Evolutionary conservation across 2,329 filamentous ascomycete species (phyloP).

Genomic region (Apiospora kogelbergensis): DNA sequence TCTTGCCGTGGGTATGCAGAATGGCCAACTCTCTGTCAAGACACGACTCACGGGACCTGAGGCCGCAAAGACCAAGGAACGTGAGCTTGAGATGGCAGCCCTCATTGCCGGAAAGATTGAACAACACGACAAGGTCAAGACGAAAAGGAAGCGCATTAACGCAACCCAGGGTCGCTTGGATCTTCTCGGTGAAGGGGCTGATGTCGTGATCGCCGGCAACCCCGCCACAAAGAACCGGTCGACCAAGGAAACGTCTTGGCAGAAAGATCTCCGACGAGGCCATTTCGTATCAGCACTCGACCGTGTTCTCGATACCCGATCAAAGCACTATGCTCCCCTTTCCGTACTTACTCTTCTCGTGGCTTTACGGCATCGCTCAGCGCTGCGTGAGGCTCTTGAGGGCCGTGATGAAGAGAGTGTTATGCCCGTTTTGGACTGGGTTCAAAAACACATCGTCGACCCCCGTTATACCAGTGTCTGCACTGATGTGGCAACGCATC

Average conservation of each 20-base stretch:
- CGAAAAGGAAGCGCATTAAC: conserved; percentile 63
- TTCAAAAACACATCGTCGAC: conserved; percentile 76
- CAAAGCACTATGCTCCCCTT: conserved; percentile 56
- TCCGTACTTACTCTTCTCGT: conserved; percentile 75
- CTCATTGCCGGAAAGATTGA: conserved; percentile 76
- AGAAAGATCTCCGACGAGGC: conserved; percentile 75
- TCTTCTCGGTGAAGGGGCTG: conserved; percentile 78
- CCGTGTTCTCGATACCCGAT: conserved; percentile 61
- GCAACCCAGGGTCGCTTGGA: conserved; percentile 62
- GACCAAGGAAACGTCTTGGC: conserved; percentile 69
- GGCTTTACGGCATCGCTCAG: conserved; percentile 83
- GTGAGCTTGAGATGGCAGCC: conserved; percentile 82
- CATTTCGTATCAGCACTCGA: conserved; percentile 79
- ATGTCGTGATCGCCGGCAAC: conserved; percentile 84
- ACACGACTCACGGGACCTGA: conserved; percentile 85
- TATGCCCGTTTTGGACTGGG: conserved; percentile 81
- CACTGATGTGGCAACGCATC: conserved; percentile 77
- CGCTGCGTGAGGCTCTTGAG: conserved; percentile 76
- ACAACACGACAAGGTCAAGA: conserved; percentile 70
- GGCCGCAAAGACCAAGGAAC: conserved; percentile 72
- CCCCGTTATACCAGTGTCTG: conserved; percentile 79
- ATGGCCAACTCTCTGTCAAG: conserved; percentile 84
- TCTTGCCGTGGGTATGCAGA: conserved; percentile 91
- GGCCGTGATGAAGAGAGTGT: conserved; percentile 79
- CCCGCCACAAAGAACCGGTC: conserved; percentile 25